Evolutionary conservation across 2,329 filamentous ascomycete genomes (phyloP), one percentile per base, ranked within the genome.

Genomic region (Myriangium duriaei): DNA sequence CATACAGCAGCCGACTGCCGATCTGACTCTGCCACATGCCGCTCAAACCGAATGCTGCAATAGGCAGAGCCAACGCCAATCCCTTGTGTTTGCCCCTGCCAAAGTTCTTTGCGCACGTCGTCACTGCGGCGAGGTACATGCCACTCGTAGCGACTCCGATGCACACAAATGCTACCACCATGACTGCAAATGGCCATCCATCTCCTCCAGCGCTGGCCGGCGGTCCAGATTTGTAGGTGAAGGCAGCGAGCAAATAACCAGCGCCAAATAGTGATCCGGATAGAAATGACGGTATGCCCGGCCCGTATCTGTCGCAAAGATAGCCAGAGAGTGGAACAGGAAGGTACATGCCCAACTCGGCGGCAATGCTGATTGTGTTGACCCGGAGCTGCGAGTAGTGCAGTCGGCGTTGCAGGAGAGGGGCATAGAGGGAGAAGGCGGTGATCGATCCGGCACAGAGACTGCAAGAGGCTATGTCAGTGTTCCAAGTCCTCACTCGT

Each of bases 71-170:
- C 39, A 98, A 69, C 43, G 92, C 88, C 35, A 98, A 64, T 0
- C 91, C 91, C 51, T 88, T 81, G 52, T 92, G 79, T 52, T 79
- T 82, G 3, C 86, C 85, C 43, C 81, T 77, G 34, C 87, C 87
- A 61, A 96, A 98, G 62, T 96, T 98, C 74, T 98, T 98, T 24
- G 91, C 91, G 54, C 86, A 94, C 0, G 88, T 93, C 5, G 88
- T 88, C n/a, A 98, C 80, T 2, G 85, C 80, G 35, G 79, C 74
- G 40, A 96, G 69, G 58, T 96, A 98, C 76, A 96, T 86, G 57
- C 75, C 76, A 47, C 81, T 83, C 0, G 88, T 95, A 4, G 76
- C 88, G 45, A 79, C 71, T 2, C 91, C 91, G 41, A 98, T 76
- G 36, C 73, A 71, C 32, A 87, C 69, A 57, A 96, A 98, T 1